Conservation (phyloP, 169 alveolate species). For the Miamiensis avidus region DNA sequence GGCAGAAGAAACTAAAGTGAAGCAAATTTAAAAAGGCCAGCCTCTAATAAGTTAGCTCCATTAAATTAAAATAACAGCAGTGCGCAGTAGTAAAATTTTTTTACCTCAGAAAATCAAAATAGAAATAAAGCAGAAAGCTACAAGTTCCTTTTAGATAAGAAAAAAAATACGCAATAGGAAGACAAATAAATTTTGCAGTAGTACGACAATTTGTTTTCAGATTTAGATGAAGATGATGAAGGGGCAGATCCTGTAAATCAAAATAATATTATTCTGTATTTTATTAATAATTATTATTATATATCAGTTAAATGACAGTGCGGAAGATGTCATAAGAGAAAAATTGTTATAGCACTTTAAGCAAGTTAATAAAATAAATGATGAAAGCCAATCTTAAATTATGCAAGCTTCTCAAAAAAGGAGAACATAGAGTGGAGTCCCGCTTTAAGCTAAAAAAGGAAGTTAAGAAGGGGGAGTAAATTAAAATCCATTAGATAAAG, state of each 20-base stretch:
- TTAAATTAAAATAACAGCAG: too few relatives aligned
- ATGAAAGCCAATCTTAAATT: background rate
- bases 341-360: conserved; percentile 23
- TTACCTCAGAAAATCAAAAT: background rate
- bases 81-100: background rate
- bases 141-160: background rate
- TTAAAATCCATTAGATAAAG: background rate
- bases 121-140: background rate
- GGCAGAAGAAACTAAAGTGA: background rate
- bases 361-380: conserved; percentile 11
- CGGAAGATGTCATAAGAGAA: conserved; percentile 18
- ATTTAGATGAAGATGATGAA: conserved; percentile 11
- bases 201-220: background rate
- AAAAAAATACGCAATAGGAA: background rate
- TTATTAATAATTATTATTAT: too few relatives aligned
- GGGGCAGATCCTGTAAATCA: background rate
- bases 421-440: background rate
- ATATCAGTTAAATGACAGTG: background rate
- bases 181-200: background rate
- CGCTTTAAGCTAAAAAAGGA: background rate
- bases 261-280: too few relatives aligned
- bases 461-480: background rate
- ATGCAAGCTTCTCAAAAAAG: background rate
- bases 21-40: background rate
- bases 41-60: background rate